Base-by-base conservation (phyloP, 345 rosid genomes). In the Euphorbia tirucalli region DNA sequence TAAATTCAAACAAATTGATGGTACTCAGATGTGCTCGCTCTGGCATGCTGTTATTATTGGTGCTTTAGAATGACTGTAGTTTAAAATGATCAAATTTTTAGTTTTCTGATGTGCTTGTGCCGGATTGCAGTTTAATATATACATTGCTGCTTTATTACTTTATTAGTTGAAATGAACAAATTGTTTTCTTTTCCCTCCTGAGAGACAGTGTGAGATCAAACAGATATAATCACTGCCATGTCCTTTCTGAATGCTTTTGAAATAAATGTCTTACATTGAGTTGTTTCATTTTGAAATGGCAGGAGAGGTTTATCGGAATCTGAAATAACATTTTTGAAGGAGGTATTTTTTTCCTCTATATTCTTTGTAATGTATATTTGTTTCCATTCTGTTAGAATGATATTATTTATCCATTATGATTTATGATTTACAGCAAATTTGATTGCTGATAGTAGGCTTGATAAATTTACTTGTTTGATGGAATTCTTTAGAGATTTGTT, bases 291-390 rank as follows among this genome's bases (percentile, higher is more conserved):
- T 66, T 66, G 68, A 25, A 41, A 54, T 78, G 83, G 83, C 88
- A 92, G 97, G 95, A 87, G 96, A 83, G 97, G 98, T 58, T 88
- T 94, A 73, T 92, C 97, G 4, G 92, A 86, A 61, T 87, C 92
- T 22, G 97, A 94, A 86, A 83, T 94, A 81, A 76, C 81, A 80
- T 85, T 89, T 72, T 83, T 94, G 49, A 94, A 89, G 81, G 88
- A 92, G 93, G 98, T 90, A 85, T 19, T 67, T 24, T n/a, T 28
- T 43, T 11, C 28, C 21, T n/a, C 58, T 61, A 65, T 71, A 71
- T 79, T 56, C 19, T 44, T 70, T 39, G 46, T n/a, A 28, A 65
- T 61, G 37, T 73, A 54, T 71, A 46, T 44, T 32, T 39, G 70
- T 71, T 68, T 56, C 48, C 41, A 58, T 71, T 72, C 66, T 71